phyloP scores from a whole-genome alignment of 2,329 filamentous ascomycete species.

The Samsoniella hepiali region DNA sequence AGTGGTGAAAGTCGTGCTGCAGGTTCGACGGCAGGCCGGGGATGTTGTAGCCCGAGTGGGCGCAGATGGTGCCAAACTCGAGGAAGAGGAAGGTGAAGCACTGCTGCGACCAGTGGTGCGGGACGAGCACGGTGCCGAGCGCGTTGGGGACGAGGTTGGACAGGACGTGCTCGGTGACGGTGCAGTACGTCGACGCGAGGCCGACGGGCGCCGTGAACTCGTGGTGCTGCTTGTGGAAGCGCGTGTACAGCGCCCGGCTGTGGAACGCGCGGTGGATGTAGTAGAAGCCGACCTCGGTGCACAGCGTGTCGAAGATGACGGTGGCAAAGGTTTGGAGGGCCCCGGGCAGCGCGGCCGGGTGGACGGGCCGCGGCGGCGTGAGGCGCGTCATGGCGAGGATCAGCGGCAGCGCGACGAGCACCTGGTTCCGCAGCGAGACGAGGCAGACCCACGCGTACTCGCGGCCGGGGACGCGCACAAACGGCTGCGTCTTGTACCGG shows the following conservation, averaged over 20 bases:
- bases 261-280: constrained; percentile 50
- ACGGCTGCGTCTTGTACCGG: constrained; percentile 49
- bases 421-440: constrained; percentile 44
- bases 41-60: constrained; percentile 22
- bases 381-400: neutral
- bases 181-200: constrained; percentile 49
- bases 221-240: constrained; percentile 52
- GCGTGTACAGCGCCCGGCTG: constrained; percentile 39
- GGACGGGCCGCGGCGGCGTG: neutral
- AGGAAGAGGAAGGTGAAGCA: constrained; percentile 22
- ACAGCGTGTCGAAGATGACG: constrained; percentile 20
- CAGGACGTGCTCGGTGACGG: constrained; percentile 48
- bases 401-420: constrained; percentile 28
- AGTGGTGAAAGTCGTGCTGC: constrained; percentile 24
- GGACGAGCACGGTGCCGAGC: constrained; percentile 26
- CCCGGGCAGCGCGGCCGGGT: constrained; percentile 16
- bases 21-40: constrained; percentile 20
- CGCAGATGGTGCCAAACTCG: constrained; percentile 21
- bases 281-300: constrained; percentile 46
- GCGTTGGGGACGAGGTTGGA: constrained; percentile 47
- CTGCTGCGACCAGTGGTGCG: constrained; percentile 22
- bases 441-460: constrained; percentile 21
- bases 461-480: constrained; percentile 26
- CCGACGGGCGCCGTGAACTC: constrained; percentile 49
- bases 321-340: constrained; percentile 15